phyloP scores from a whole-genome alignment of 495 filamentous ascomycete species.

The Aspergillus ellipticus region DNA sequence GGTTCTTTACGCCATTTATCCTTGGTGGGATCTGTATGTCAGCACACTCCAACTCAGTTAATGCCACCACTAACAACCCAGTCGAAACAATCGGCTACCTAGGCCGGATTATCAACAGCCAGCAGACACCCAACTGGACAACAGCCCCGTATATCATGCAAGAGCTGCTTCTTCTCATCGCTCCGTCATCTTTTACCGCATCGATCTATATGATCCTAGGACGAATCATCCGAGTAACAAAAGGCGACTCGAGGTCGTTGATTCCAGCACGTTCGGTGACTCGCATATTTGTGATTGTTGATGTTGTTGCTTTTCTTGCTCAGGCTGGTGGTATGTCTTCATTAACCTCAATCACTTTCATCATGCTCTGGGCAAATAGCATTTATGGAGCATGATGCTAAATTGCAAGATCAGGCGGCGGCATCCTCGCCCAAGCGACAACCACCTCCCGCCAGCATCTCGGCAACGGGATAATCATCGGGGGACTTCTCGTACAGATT shows the following conservation, averaged over 20 bases:
- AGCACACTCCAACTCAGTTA: neutral
- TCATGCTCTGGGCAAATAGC: no score
- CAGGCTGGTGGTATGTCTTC: slow-evolving; percentile 15
- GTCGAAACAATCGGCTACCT: slow-evolving; percentile 41
- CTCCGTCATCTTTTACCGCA: slow-evolving; percentile 44
- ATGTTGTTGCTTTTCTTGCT: slow-evolving; percentile 18
- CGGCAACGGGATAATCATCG: slow-evolving; percentile 40
- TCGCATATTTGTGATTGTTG: slow-evolving; percentile 21
- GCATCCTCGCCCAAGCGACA: neutral
- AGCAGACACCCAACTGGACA: slow-evolving; percentile 8
- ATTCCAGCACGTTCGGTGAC: slow-evolving; percentile 8
- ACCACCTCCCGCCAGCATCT: neutral
- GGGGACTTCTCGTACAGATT: slow-evolving; percentile 32
- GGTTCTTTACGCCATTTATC: slow-evolving; percentile 59
- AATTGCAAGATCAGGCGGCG: slow-evolving; percentile 1
- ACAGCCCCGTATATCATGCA: slow-evolving; percentile 24
- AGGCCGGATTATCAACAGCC: slow-evolving; percentile 36
- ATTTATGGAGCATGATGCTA: no score
- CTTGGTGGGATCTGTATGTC: slow-evolving; percentile 53
- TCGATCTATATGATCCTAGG: slow-evolving; percentile 53
- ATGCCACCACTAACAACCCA: neutral
- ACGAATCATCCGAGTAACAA: slow-evolving; percentile 34
- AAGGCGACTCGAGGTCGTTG: slow-evolving; percentile 27
- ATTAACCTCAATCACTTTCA: no score
- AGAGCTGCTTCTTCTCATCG: slow-evolving; percentile 27